Base-by-base conservation (phyloP, 192 early-diverging fungal species). In the Jimgerdemannia flammicorona region DNA sequence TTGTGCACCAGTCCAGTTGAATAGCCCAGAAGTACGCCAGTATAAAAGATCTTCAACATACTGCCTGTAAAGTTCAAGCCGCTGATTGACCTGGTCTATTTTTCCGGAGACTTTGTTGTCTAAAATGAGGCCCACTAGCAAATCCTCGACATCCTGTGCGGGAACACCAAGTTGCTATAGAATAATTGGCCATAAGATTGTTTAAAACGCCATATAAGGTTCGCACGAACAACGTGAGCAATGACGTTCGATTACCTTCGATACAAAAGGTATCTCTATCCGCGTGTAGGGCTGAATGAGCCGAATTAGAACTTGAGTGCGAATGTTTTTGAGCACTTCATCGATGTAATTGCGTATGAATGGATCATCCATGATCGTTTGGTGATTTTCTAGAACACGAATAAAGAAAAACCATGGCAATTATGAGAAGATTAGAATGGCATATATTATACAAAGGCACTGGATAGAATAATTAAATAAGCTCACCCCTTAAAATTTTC, bases 281-380 rank as follows among this genome's bases (percentile, higher is more conserved):
- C 95, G 84, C 4, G 97, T 97, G 80, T 99, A 99, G 1, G 97
- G 97, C 79, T 89, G 88, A 69, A 97, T 93, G 14, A 96, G 82
- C 66, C 89, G 85, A 54, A 96, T 86, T 42, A 99, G 76, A 0
- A 96, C 96, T 86, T 96, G 95, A 17, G 93, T 94, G 20, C 96
- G 93, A 77, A 99, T 97, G 72, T 94, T 97, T 76, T 92, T 92
- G 39, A 97, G 85, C 14, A 99, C 93, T 77, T 96, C 96, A 69
- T 91, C 95, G 75, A 99, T 95, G 76, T 97, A 97, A 2, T 88
- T 87, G 19, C 89, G 84, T 66, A 99, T 97, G 77, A 99, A 99
- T 6, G 89, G 85, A 79, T 99, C 97, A 43, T 87, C 91, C 90
- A 95, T 91, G 72, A 99, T 99, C 10, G 89, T 89, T 3, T 75